Conservation (phyloP, 768 basidiomycete species). For the Mycena haematopus region DNA sequence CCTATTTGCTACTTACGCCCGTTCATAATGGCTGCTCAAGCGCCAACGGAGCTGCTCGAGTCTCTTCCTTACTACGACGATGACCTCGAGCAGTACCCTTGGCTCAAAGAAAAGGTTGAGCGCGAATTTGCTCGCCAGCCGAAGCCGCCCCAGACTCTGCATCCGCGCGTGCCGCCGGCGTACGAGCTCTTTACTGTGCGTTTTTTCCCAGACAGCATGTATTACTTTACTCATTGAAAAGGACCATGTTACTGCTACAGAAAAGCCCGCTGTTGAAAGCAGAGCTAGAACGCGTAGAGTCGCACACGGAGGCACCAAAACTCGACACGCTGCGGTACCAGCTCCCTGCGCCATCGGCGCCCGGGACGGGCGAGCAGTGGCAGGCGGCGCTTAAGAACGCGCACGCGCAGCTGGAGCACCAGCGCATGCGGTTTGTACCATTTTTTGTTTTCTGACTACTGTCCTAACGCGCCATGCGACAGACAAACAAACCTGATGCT, state of each 20-base stretch:
- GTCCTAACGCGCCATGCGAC: neutral
- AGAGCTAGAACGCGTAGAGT: constrained; percentile 77
- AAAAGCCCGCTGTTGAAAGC: constrained; percentile 71
- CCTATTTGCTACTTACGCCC: neutral
- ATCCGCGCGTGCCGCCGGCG: constrained; percentile 74
- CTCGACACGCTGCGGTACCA: constrained; percentile 79
- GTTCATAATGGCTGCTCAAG: neutral
- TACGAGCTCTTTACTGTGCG: constrained; percentile 73
- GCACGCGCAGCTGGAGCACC: constrained; percentile 84
- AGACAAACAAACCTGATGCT: constrained; percentile 87
- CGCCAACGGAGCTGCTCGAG: constrained; percentile 62
- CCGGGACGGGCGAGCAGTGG: constrained; percentile 81
- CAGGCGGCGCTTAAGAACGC: constrained; percentile 75
- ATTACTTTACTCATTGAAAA: constrained; percentile 4
- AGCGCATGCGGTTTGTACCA: constrained; percentile 68
- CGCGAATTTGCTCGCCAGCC: constrained; percentile 77
- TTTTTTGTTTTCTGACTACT: neutral
- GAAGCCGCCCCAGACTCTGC: constrained; percentile 63
- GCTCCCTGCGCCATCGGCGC: constrained; percentile 70
- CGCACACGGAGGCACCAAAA: constrained; percentile 65
- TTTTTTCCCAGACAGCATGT: constrained; percentile 30
- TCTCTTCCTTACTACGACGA: constrained; percentile 95
- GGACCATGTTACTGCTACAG: constrained; percentile 42
- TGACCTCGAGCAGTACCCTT: constrained; percentile 79
- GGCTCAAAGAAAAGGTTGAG: constrained; percentile 77